A percentile compares a stretch with the other conserved stretches of the same genome.
These are phyloP conservation scores for Diversispora eburnea DNA, from an alignment of 192 early-diverging fungal genomes.

Conservation along the genomic window DNA sequence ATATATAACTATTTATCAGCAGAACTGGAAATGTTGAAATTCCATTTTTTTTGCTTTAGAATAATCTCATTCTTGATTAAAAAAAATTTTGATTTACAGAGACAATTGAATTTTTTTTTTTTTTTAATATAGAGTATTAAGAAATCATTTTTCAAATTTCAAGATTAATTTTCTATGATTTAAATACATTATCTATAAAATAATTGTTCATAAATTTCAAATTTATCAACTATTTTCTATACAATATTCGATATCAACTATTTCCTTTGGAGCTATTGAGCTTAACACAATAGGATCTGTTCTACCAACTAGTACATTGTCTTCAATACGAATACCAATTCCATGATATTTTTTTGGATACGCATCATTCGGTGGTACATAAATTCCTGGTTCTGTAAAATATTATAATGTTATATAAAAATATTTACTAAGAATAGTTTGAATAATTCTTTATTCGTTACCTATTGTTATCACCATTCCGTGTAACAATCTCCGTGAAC, in stretches of 20 bases:
- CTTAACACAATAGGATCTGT: conserved; percentile 67
- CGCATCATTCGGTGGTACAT: conserved; percentile 70
- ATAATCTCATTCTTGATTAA: too few relatives aligned
- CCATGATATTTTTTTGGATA: conserved; percentile 83
- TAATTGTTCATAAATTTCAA: too few relatives aligned
- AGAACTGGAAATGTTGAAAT: too few relatives aligned
- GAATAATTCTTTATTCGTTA: conserved; percentile 24
- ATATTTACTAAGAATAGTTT: neutral
- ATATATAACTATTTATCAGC: too few relatives aligned
- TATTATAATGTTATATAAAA: neutral
- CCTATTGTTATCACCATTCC: conserved; percentile 92
- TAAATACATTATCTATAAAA: too few relatives aligned
- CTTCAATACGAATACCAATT: conserved; percentile 94
- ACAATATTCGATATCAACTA: conserved; percentile 74
- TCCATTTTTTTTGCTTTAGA: too few relatives aligned
- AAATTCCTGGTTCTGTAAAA: conserved; percentile 79
- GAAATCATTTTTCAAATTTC: too few relatives aligned
- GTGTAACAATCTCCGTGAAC: conserved; percentile 63
- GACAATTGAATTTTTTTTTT: too few relatives aligned
- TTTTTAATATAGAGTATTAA: too few relatives aligned
- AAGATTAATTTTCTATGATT: too few relatives aligned
- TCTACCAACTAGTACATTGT: conserved; percentile 83
- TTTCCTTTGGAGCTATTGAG: conserved; percentile 74
- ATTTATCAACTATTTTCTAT: conserved; percentile 19
- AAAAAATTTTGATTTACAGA: too few relatives aligned